A percentile compares a stretch with the other conserved stretches of the same genome.
Evolutionary conservation across 169 alveolate genomes (phyloP).

Genomic region (Eimeria mitis): DNA sequence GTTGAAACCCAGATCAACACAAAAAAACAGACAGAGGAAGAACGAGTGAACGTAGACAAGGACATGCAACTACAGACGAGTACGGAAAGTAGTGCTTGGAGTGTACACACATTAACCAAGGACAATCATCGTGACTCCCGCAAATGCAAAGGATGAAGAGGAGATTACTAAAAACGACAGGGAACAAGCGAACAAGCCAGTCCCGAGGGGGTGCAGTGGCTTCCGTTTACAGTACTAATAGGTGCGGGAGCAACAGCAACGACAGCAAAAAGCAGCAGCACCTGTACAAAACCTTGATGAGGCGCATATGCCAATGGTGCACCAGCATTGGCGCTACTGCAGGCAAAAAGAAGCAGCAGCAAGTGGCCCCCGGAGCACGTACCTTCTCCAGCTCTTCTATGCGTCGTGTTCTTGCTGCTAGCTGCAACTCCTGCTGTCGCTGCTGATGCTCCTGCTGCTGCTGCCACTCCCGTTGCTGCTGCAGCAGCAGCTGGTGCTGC

Average conservation of each 20-base stretch:
- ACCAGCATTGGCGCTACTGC: neutral
- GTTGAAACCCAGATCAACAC: neutral
- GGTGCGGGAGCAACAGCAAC: neutral
- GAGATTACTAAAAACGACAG: neutral
- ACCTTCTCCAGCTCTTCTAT: conserved; percentile 59
- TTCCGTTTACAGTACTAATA: neutral
- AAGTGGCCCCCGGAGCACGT: neutral
- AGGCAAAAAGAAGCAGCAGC: neutral
- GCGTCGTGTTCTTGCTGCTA: conserved; percentile 40
- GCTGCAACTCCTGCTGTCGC: conserved; percentile 33
- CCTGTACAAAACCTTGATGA: neutral
- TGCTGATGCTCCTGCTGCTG: conserved; percentile 63
- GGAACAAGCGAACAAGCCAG: neutral
- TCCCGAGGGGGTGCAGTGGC: neutral
- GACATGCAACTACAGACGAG: neutral
- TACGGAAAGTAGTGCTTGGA: neutral
- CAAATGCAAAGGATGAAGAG: neutral
- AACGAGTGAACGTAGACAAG: neutral
- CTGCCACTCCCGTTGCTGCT: conserved; percentile 68
- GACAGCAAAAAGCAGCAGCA: neutral
- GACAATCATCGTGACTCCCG: neutral
- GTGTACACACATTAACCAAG: neutral
- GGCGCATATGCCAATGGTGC: neutral
- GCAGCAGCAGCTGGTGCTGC: conserved; percentile 67
- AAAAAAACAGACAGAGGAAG: neutral